These are phyloP conservation scores for Pseudohalonectria lignicola DNA, from an alignment of 2,329 filamentous ascomycete species.

Conservation along the genomic window DNA sequence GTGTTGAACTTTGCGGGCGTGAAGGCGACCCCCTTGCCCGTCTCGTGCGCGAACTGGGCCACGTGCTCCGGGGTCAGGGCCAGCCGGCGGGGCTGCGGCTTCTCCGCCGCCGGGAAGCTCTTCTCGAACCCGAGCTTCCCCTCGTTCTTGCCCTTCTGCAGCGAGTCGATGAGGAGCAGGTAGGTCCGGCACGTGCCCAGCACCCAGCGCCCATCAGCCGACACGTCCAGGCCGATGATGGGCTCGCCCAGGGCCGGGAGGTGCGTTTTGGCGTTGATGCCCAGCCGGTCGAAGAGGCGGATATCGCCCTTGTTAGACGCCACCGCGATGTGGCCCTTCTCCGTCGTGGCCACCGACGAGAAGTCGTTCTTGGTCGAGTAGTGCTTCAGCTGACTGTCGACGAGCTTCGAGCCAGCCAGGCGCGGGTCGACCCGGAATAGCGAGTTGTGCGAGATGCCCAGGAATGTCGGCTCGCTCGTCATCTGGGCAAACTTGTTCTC, in stretches of 20 bases:
- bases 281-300: conserved; percentile 88
- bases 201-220: conserved; percentile 91
- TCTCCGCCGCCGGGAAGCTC: conserved; percentile 81
- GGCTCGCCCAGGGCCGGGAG: conserved; percentile 91
- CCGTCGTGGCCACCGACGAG: conserved; percentile 84
- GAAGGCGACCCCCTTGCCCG: conserved; percentile 74
- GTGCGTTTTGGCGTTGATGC: conserved; percentile 95
- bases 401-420: conserved; percentile 80
- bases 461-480: conserved; percentile 88
- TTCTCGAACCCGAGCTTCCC: conserved; percentile 98
- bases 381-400: conserved; percentile 87
- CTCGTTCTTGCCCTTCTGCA: conserved; percentile 89
- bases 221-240: conserved; percentile 90
- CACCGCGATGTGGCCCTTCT: conserved; percentile 93
- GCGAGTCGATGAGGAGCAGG: conserved; percentile 80
- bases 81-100: conserved; percentile 85
- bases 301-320: conserved; percentile 97
- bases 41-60: conserved; percentile 96
- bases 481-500: conserved; percentile 98
- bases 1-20: conserved; percentile 92
- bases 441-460: conserved; percentile 86
- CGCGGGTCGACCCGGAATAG: conserved; percentile 91
- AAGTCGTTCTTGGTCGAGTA: conserved; percentile 97
- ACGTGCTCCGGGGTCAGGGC: conserved; percentile 85
- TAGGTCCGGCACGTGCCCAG: conserved; percentile 92